Conservation (phyloP, 1,284 basidiomycete species). For the Leucoagaricus sp. region DNA sequence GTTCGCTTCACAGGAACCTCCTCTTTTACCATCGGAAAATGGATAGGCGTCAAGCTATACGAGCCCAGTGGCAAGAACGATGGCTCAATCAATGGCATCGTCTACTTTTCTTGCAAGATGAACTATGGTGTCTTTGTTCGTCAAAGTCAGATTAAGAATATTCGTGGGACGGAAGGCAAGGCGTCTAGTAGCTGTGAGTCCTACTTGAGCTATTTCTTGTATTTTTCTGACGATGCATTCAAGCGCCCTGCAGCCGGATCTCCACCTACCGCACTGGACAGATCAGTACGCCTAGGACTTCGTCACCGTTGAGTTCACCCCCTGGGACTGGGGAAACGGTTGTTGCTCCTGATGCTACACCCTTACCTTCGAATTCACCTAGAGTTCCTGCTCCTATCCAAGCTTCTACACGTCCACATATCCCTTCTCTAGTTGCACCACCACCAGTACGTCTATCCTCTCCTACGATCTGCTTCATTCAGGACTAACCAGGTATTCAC, state of each 20-base stretch:
- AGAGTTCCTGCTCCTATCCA: conserved; percentile 1
- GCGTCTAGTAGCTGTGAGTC: conserved; percentile 27
- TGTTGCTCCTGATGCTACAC: not conserved
- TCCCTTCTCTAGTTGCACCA: conserved; percentile 19
- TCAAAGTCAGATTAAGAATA: conserved; percentile 80
- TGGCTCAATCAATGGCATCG: conserved; percentile 81
- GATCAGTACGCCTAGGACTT: conserved; percentile 24
- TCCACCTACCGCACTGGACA: conserved; percentile 20
- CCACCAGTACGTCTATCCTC: conserved; percentile 21
- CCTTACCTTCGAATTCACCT: conserved; percentile 15
- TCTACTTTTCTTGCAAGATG: conserved; percentile 84
- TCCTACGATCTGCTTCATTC: not conserved
- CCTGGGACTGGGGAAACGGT: conserved; percentile 20
- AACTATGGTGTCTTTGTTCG: conserved; percentile 90
- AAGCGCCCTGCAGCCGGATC: conserved; percentile 16
- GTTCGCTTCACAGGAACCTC: conserved; percentile 89
- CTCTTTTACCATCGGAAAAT: conserved; percentile 86
- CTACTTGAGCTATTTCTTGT: conserved; percentile 1
- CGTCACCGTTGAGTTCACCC: conserved; percentile 36
- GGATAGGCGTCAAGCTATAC: conserved; percentile 92
- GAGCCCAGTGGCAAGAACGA: conserved; percentile 94
- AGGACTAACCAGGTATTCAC: no score
- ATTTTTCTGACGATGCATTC: conserved; percentile 5
- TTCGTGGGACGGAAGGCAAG: conserved; percentile 49
- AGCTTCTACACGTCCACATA: conserved; percentile 21